A percentile compares a stretch with the other conserved stretches of the same genome.
These are phyloP conservation scores for Physcomitrellopsis africana DNA, from an alignment of 225 moss, liverwort and hornwort genomes.

Conservation along the genomic window DNA sequence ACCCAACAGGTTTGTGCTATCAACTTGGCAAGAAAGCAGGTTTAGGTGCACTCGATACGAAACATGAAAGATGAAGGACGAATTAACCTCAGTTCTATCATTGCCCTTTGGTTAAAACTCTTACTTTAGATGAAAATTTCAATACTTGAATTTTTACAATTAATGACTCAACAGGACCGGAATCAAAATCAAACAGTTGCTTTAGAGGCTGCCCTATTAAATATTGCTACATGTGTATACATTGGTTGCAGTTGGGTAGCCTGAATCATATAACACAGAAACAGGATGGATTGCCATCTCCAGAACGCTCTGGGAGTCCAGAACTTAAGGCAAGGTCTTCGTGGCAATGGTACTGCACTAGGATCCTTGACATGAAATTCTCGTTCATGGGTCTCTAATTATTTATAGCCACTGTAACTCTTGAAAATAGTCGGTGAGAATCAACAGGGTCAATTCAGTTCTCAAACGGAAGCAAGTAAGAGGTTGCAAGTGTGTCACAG, in stretches of 20 bases:
- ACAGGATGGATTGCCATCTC: conserved; percentile 50
- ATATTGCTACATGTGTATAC: conserved; percentile 29
- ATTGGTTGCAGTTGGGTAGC: conserved; percentile 52
- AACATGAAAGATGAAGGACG: too few relatives aligned
- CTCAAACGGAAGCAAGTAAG: conserved; percentile 10
- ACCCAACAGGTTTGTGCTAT: too few relatives aligned
- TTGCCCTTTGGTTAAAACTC: too few relatives aligned
- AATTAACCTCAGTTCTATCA: too few relatives aligned
- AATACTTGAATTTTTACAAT: too few relatives aligned
- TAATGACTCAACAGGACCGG: not conserved
- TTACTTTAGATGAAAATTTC: too few relatives aligned
- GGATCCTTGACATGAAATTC: conserved; percentile 19
- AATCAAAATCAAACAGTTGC: not conserved
- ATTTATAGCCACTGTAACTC: not conserved
- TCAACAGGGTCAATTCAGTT: not conserved
- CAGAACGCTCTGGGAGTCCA: conserved; percentile 69
- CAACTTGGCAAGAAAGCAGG: too few relatives aligned
- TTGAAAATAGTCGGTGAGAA: conserved; percentile 8
- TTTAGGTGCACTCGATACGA: too few relatives aligned
- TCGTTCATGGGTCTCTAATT: not conserved
- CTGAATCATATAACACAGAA: conserved; percentile 33
- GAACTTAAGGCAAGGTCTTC: conserved; percentile 49
- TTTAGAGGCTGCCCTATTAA: conserved; percentile 8
- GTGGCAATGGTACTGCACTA: conserved; percentile 44
- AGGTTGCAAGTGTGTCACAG: not conserved